Base-by-base conservation (phyloP, 345 rosid species). In the Gossypium bickii region DNA sequence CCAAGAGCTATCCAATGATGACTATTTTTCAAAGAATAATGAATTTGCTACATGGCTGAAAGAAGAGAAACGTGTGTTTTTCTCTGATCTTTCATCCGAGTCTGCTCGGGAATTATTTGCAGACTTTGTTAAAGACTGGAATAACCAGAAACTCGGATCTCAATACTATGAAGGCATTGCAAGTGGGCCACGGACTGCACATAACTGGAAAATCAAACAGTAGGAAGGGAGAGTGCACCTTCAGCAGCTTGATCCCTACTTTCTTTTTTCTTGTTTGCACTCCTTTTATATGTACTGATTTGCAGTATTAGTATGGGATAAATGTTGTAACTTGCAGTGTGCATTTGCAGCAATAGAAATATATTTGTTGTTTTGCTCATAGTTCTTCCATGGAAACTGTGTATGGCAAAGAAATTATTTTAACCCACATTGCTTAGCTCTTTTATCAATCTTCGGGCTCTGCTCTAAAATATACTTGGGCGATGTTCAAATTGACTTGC, bases 41-140 rank as follows among this genome's bases (percentile, higher is more conserved):
- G 98, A 94, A 82, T 94, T 92, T 70, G 87, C 97, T 15, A 87
- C 95, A 52, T 94, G 97, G 98, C 86, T 94, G 74, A 88, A 83
- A 86, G 98, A 94, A 74, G 83, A 92, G 82, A 92, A 87, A 48
- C 78, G 79, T n/a, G 65, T 84, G 25, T 94, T 88, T 78, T 94
- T 94, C 80, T 88, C 93, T 2, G 95, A 94, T 44, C 95, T 94
- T 73, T 90, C 91, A 0, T 85, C 98, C 0, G 94, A 91, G 78
- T 79, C 95, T 66, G 93, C 98, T 17, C 84, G 91, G 0, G 80
- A 84, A 52, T 72, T 87, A 80, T 94, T 92, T 73, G 57, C 83
- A 0, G 86, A 83, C 74, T 92, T 94, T 56, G 83, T 91, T 53
- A 80, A 87, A 80, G 92, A 78, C 49, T 94, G 98, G 97, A 94